Conservation (phyloP, 75 land plant genomes). For the Pinus taeda region DNA sequence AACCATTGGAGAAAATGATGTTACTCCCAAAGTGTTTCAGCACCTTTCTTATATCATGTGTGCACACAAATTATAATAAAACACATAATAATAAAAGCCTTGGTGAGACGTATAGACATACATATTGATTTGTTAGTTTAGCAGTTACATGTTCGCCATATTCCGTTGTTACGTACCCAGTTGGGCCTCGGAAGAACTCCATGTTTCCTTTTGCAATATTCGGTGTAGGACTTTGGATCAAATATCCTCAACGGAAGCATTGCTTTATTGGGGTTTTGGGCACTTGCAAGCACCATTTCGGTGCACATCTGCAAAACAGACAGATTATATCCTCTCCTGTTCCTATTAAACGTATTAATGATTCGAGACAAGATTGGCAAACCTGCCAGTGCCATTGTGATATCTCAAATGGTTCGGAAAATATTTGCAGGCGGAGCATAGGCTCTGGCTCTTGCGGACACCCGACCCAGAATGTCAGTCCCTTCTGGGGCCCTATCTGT, state of each 20-base stretch:
- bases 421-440: too few relatives aligned
- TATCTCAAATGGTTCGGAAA: too few relatives aligned
- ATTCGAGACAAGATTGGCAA: neutral
- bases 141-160: neutral
- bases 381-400: neutral
- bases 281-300: conserved; percentile 70
- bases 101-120: neutral
- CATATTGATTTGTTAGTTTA: neutral
- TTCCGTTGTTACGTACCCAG: neutral
- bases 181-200: neutral
- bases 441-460: too few relatives aligned
- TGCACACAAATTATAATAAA: neutral
- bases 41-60: conserved; percentile 8
- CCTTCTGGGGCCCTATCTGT: too few relatives aligned
- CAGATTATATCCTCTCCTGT: conserved; percentile 5
- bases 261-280: conserved; percentile 23
- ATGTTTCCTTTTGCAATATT: conserved; percentile 9
- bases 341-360: neutral
- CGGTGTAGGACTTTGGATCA: conserved; percentile 12
- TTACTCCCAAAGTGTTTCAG: conserved; percentile 10
- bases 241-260: conserved; percentile 42
- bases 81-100: neutral
- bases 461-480: too few relatives aligned
- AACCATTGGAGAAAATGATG: conserved; percentile 15
- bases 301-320: conserved; percentile 37